Evolutionary conservation across 2,329 filamentous ascomycete species (phyloP).

Genomic region (Phialophora expanda): DNA sequence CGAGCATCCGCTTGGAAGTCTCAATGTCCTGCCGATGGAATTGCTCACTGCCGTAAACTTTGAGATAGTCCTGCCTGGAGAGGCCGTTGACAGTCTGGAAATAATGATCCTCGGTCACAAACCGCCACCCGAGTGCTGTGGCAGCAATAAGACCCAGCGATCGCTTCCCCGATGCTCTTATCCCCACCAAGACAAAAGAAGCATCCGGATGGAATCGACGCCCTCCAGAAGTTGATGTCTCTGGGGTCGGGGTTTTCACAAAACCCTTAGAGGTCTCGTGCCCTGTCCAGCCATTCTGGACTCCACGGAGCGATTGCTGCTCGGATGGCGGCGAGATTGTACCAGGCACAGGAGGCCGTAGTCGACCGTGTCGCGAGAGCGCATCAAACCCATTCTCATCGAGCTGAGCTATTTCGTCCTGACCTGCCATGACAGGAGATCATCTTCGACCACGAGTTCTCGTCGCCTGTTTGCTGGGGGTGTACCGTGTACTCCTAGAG

Average conservation of each 20-base stretch:
- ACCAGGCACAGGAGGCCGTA: slow-evolving; percentile 11
- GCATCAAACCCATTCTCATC: slow-evolving; percentile 3
- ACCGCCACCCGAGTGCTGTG: slow-evolving; percentile 50
- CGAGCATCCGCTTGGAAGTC: slow-evolving; percentile 51
- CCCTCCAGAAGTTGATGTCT: slow-evolving; percentile 1
- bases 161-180: slow-evolving; percentile 52
- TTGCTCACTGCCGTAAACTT: slow-evolving; percentile 48
- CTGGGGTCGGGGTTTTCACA: slow-evolving; percentile 6
- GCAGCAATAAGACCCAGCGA: slow-evolving; percentile 52
- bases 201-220: slow-evolving; percentile 46
- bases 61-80: slow-evolving; percentile 51
- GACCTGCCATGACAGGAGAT: slow-evolving; percentile 16
- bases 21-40: slow-evolving; percentile 52
- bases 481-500: not conserved
- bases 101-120: slow-evolving; percentile 53
- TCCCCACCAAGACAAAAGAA: slow-evolving; percentile 51
- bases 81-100: slow-evolving; percentile 51
- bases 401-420: slow-evolving; percentile 4
- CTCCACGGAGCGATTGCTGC: not conserved
- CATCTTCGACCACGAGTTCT: not conserved
- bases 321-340: slow-evolving; percentile 13
- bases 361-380: not conserved
- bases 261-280: slow-evolving; percentile 6
- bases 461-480: not conserved
- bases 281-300: not conserved